Conservation (phyloP, 371 early-diverging fungal species). For the Syncephalastrum sp. region DNA sequence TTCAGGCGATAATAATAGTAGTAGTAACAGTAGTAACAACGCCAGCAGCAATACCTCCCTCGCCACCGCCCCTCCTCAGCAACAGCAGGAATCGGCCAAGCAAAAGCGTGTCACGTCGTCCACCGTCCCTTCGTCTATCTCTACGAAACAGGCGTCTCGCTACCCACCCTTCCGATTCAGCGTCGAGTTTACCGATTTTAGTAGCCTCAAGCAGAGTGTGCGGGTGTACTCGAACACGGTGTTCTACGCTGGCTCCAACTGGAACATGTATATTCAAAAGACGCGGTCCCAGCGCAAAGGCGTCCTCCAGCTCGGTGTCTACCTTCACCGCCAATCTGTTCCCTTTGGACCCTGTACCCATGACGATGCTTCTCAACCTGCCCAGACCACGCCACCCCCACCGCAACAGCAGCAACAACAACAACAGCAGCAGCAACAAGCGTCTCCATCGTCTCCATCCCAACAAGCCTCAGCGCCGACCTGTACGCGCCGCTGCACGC, state of each 20-base stretch:
- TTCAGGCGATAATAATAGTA: constrained; percentile 27
- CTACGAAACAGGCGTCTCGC: constrained; percentile 25
- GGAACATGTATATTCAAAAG: constrained; percentile 63
- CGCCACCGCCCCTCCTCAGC: neutral
- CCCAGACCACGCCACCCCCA: too few species aligned
- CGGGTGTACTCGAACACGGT: constrained; percentile 49
- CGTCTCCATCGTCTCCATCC: neutral
- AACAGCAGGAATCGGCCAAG: too few species aligned
- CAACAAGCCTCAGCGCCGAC: neutral
- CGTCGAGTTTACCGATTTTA: constrained; percentile 49
- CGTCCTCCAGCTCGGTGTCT: constrained; percentile 44
- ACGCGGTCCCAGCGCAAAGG: constrained; percentile 41
- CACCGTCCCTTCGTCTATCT: neutral
- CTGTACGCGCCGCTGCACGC: constrained; percentile 3
- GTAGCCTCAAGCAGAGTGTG: constrained; percentile 31
- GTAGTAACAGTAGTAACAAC: neutral
- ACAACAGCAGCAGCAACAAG: constrained; percentile 7
- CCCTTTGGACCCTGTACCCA: constrained; percentile 25
- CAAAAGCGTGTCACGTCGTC: neutral
- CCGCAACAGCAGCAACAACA: constrained; percentile 1
- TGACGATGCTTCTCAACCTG: neutral
- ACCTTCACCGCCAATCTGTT: constrained; percentile 54
- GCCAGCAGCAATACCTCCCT: constrained; percentile 3
- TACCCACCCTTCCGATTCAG: constrained; percentile 62
- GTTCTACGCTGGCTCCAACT: constrained; percentile 63